These are phyloP conservation scores for Candida tunisiensis DNA, from an alignment of 1,139 yeast genomes.

Conservation along the genomic window DNA sequence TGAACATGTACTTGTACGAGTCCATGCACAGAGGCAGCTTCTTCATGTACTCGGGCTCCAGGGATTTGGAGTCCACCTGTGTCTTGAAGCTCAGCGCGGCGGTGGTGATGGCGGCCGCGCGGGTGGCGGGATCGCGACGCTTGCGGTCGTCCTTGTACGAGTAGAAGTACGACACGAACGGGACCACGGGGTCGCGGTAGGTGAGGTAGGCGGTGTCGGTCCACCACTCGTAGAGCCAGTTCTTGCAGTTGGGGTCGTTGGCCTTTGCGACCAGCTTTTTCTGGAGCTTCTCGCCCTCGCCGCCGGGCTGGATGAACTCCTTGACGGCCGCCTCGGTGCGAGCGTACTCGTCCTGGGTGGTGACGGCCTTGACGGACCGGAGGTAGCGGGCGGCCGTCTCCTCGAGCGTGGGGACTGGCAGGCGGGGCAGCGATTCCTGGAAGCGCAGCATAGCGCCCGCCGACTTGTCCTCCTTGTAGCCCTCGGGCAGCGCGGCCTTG, in stretches of 20 bases:
- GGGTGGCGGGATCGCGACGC: slow-evolving; percentile 51
- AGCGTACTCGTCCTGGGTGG: slow-evolving; percentile 35
- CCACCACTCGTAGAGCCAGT: slow-evolving; percentile 93
- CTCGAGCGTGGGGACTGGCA: slow-evolving; percentile 76
- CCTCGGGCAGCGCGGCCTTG: slow-evolving; percentile 12
- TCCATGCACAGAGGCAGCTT: slow-evolving; percentile 86
- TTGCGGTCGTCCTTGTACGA: slow-evolving; percentile 50
- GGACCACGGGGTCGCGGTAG: slow-evolving; percentile 86
- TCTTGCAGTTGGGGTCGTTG: slow-evolving; percentile 36
- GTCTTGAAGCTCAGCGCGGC: slow-evolving; percentile 24
- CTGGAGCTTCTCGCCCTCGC: slow-evolving; percentile 57
- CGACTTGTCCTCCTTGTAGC: slow-evolving; percentile 20
- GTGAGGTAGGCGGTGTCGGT: slow-evolving; percentile 85
- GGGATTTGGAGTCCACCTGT: slow-evolving; percentile 19
- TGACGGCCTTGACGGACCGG: slow-evolving; percentile 54
- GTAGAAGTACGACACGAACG: slow-evolving; percentile 84
- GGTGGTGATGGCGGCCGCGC: slow-evolving; percentile 45
- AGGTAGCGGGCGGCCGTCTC: slow-evolving; percentile 59
- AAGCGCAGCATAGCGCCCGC: slow-evolving; percentile 58
- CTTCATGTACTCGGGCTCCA: slow-evolving; percentile 65
- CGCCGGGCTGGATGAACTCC: slow-evolving; percentile 45
- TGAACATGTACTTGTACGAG: slow-evolving; percentile 82
- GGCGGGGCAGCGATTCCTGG: slow-evolving; percentile 61
- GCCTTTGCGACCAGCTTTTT: slow-evolving; percentile 44
- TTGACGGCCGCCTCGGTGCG: slow-evolving; percentile 44